These are phyloP conservation scores for Penicillium silybi DNA, from an alignment of 495 filamentous ascomycete species.

Conservation along the genomic window DNA sequence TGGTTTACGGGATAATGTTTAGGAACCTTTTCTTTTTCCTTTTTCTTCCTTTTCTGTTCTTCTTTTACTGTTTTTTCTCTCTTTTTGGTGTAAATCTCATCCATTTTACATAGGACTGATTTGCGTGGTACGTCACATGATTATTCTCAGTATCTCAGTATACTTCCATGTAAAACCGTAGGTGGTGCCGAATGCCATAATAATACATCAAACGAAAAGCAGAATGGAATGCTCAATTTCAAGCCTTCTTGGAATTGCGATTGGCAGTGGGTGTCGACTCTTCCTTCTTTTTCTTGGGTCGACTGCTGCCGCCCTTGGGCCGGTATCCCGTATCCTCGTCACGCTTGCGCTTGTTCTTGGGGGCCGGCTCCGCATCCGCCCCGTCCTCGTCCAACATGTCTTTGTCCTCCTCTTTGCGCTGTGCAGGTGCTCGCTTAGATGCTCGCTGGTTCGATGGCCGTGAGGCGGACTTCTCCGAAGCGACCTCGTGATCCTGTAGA, in stretches of 20 bases:
- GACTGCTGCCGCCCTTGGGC: slow-evolving; percentile 61
- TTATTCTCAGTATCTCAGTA: not conserved
- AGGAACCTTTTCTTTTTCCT: too few relatives aligned
- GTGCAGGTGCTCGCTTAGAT: slow-evolving; percentile 36
- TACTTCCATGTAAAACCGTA: not conserved
- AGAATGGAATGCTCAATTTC: not conserved
- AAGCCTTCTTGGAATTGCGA: slow-evolving; percentile 34
- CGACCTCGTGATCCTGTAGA: slow-evolving; percentile 71
- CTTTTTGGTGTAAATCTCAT: too few relatives aligned
- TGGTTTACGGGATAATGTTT: too few relatives aligned
- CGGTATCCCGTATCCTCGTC: slow-evolving; percentile 68
- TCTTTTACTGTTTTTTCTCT: too few relatives aligned
- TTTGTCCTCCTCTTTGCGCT: slow-evolving; percentile 49
- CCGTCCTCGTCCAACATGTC: slow-evolving; percentile 51
- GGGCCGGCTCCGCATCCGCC: slow-evolving; percentile 36
- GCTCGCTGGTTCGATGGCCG: slow-evolving; percentile 37
- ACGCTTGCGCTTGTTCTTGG: slow-evolving; percentile 54
- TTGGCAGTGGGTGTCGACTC: slow-evolving; percentile 32
- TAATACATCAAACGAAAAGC: slow-evolving; percentile 18
- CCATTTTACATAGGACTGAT: too few relatives aligned
- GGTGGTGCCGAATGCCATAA: slow-evolving; percentile 11
- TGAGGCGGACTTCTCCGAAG: slow-evolving; percentile 55
- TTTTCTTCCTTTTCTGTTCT: too few relatives aligned
- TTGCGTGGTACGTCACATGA: not conserved
- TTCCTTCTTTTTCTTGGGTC: slow-evolving; percentile 64